These are phyloP conservation scores for Dryas alaskensis DNA, from an alignment of 306 rosid genomes.

Conservation along the genomic window DNA sequence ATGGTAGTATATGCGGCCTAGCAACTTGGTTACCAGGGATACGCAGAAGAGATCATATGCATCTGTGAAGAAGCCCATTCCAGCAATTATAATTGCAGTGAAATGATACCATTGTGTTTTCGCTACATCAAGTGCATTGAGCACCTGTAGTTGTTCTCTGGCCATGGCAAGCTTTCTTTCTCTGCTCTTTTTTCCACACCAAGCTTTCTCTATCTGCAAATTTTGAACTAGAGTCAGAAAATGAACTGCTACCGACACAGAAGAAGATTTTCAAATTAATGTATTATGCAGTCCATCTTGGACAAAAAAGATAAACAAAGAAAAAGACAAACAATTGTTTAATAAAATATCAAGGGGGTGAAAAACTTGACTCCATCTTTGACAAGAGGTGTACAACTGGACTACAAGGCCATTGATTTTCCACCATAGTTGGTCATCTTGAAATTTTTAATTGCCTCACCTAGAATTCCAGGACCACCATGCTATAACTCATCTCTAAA, in stretches of 20 bases:
- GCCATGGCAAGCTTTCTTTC: slow-evolving; percentile 38
- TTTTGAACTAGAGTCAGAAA: neutral
- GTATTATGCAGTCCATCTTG: neutral
- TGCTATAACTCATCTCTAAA: neutral
- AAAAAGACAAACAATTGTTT: slow-evolving; percentile 1
- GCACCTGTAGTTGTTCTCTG: slow-evolving; percentile 47
- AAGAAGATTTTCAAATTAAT: neutral
- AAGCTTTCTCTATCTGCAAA: slow-evolving; percentile 2
- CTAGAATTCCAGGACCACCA: neutral
- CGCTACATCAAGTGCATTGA: slow-evolving; percentile 60
- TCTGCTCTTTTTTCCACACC: neutral
- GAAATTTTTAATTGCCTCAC: neutral
- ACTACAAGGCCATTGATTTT: neutral
- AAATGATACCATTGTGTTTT: slow-evolving; percentile 83
- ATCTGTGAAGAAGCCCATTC: slow-evolving; percentile 90
- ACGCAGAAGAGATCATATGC: slow-evolving; percentile 75
- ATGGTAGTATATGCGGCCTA: slow-evolving; percentile 71
- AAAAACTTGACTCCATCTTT: neutral
- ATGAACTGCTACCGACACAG: neutral
- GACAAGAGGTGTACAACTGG: neutral
- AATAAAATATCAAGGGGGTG: neutral
- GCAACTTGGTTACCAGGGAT: slow-evolving; percentile 69
- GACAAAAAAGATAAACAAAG: neutral
- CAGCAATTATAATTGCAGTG: slow-evolving; percentile 64
- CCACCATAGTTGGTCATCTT: neutral